Conservation (phyloP, 2,329 filamentous ascomycete species). For the Pseudocercospora cruenta region DNA sequence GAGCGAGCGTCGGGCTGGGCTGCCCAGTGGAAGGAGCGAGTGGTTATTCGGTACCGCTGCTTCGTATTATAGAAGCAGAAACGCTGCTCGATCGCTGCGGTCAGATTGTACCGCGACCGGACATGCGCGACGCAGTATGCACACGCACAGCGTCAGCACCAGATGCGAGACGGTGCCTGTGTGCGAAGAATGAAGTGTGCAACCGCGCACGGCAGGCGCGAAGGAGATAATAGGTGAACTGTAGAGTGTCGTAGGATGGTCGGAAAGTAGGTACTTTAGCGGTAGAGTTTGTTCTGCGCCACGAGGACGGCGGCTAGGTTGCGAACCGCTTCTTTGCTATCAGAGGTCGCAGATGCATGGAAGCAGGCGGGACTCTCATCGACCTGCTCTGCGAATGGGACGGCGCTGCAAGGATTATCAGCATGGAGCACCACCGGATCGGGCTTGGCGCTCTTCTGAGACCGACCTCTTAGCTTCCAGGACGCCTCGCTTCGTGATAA, state of each 20-base stretch:
- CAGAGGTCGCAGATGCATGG: background rate
- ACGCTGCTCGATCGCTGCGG: background rate
- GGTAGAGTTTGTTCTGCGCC: background rate
- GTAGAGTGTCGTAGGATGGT: background rate
- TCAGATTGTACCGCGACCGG: background rate
- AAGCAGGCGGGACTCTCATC: background rate
- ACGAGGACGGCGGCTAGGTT: background rate
- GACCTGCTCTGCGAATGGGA: background rate
- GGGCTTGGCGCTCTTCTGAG: background rate
- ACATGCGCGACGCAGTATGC: background rate
- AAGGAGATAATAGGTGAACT: background rate
- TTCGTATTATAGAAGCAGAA: constrained; percentile 1
- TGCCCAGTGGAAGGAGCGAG: constrained; percentile 3
- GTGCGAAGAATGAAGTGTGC: background rate
- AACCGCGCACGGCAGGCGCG: constrained; percentile 13
- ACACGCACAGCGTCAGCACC: constrained; percentile 1
- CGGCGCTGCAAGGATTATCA: too few relatives aligned
- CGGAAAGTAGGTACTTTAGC: background rate
- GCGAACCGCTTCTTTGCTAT: background rate
- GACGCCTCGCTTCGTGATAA: background rate
- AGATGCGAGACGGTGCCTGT: background rate
- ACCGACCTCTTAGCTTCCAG: background rate
- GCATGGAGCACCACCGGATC: background rate
- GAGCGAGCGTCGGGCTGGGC: background rate
- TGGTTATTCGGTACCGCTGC: background rate